These are phyloP conservation scores for Berkeleyomyces rouxiae DNA, from an alignment of 2,329 filamentous ascomycete species.

Conservation along the genomic window DNA sequence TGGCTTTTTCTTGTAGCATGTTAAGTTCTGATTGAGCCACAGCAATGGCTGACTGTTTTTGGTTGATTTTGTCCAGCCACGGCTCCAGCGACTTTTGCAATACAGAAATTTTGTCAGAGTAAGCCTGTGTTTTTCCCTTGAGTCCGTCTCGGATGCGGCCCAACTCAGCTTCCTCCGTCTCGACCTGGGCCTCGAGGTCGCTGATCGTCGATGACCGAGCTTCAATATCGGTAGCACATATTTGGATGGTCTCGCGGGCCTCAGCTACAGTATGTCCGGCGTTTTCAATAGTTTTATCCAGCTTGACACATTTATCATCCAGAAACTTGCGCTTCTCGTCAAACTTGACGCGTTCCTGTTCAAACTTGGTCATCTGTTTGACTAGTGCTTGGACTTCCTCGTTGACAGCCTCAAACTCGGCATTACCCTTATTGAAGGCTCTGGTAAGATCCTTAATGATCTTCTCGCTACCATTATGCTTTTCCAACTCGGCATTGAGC, in stretches of 20 bases:
- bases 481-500: slow-evolving; percentile 74
- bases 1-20: slow-evolving; percentile 78
- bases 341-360: slow-evolving; percentile 93
- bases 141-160: slow-evolving; percentile 67
- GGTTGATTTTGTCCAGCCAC: slow-evolving; percentile 93
- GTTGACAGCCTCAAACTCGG: slow-evolving; percentile 68
- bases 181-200: slow-evolving; percentile 59
- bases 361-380: slow-evolving; percentile 82
- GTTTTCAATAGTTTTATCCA: slow-evolving; percentile 70
- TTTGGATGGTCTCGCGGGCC: slow-evolving; percentile 59
- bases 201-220: slow-evolving; percentile 58
- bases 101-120: slow-evolving; percentile 78
- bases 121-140: slow-evolving; percentile 88
- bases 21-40: slow-evolving; percentile 89
- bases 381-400: slow-evolving; percentile 62
- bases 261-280: slow-evolving; percentile 60
- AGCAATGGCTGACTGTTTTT: slow-evolving; percentile 85
- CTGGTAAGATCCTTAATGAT: slow-evolving; percentile 82
- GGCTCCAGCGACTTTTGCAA: slow-evolving; percentile 93
- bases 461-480: slow-evolving; percentile 77
- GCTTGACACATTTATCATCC: slow-evolving; percentile 77
- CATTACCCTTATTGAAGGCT: slow-evolving; percentile 63
- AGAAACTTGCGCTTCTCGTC: slow-evolving; percentile 97
- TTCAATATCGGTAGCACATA: slow-evolving; percentile 63
- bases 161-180: slow-evolving; percentile 66